Percentiles rank a stretch among this genome's conserved stretches.
These are phyloP conservation scores for Neurospora sp. DNA, from an alignment of 495 filamentous ascomycete species.

Conservation along the genomic window DNA sequence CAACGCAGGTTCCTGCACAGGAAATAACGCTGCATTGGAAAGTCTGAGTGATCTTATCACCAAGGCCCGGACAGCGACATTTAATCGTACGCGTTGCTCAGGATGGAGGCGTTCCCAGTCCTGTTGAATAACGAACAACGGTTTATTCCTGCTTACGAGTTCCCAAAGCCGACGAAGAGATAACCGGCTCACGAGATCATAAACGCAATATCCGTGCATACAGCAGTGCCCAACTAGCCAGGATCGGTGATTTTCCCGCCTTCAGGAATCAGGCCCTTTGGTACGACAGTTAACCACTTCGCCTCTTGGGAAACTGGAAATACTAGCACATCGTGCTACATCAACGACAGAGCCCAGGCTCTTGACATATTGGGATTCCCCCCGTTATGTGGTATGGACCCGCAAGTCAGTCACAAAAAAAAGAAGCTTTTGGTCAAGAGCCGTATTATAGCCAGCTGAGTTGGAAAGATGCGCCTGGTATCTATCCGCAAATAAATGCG, in stretches of 20 bases:
- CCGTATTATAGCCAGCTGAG: neutral
- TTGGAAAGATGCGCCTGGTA: neutral
- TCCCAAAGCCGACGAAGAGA: neutral
- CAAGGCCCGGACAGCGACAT: neutral
- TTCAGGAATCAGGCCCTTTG: neutral
- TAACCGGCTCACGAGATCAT: neutral
- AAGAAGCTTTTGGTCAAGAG: neutral
- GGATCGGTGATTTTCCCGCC: neutral
- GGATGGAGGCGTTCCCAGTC: neutral
- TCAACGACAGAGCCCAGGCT: neutral
- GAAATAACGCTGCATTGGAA: neutral
- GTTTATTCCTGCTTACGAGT: neutral
- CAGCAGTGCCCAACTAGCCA: neutral
- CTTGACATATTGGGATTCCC: neutral
- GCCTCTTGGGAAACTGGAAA: neutral
- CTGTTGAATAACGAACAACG: neutral
- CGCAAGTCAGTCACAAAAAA: neutral
- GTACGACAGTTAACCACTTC: neutral
- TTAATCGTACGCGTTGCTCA: neutral
- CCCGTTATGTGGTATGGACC: neutral
- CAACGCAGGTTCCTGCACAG: neutral
- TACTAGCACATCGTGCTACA: neutral
- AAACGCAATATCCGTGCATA: neutral
- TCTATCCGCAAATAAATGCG: neutral
- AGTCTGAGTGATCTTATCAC: neutral